Evolutionary conservation across 2,329 filamentous ascomycete genomes (phyloP), one percentile per base, ranked within the genome.

Genomic region (Penicillium psychrosexuale): DNA sequence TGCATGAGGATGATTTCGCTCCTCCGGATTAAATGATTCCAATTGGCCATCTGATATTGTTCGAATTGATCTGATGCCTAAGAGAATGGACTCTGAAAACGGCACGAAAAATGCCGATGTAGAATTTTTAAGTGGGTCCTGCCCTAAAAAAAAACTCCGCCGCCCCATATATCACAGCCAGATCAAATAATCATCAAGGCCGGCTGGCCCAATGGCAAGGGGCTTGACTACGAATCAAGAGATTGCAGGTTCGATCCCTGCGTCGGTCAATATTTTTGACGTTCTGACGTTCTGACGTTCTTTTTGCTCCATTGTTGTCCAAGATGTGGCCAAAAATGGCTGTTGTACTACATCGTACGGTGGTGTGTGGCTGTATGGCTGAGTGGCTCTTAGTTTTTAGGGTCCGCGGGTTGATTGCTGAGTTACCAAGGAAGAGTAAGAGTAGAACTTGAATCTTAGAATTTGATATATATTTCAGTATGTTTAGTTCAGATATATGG

Each of bases 211-310:
- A 77, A 77, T 77, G 75, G 76, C 71, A 78, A 77, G 74, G 76
- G 75, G 76, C 73, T 77, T 77, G 76, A 78, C 76, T 78, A 77
- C 76, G 76, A 75, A 77, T 77, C 75, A 77, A 76, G 72, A 77
- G 75, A 77, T 77, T 78, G 73, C 71, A 75, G 75, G 75, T 77
- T 77, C 74, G 74, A 77, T 47, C 62, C 69, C 69, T 71, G 68
- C 69, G 69, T 71, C 66, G 30, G 43, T 45, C 43, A 45, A 22
- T 33, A 0, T 22, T 45, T 45, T 45, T 33, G 17, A 1, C 19
- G 19, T 19, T 19, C 19, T 33, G 17, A 1, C 19, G 19, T 19
- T 19, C 19, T 31, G 28, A 12, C 17, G 19, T 44, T 31, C 28
- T 15, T 45, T 33, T 45, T 45, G 30, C 28, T 11, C 2, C 8